Evolutionary conservation across 2,329 filamentous ascomycete genomes (phyloP).

Genomic region (Hymenoscyphus linearis): DNA sequence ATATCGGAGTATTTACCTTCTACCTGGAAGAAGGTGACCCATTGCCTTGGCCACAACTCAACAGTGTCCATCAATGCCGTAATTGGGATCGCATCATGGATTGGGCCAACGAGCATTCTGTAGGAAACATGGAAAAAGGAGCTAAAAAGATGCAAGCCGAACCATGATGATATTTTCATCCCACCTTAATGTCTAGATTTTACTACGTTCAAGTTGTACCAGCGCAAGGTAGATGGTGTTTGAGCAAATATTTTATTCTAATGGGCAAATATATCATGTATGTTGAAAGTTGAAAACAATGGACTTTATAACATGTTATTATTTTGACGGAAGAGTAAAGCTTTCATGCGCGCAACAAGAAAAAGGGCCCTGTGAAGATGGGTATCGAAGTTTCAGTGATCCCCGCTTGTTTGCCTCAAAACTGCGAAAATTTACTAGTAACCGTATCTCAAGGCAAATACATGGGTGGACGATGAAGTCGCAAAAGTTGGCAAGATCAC

Average conservation of each 20-base stretch:
- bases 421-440: too few species aligned
- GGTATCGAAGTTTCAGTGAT: too few species aligned
- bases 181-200: not conserved
- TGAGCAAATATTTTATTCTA: not conserved
- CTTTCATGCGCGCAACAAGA: too few species aligned
- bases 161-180: not conserved
- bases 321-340: too few species aligned
- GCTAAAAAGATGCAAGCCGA: constrained; percentile 13
- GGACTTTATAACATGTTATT: too few species aligned
- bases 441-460: too few species aligned
- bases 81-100: constrained; percentile 47
- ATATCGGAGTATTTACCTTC: constrained; percentile 51
- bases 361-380: too few species aligned
- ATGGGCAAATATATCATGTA: too few species aligned
- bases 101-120: constrained; percentile 49
- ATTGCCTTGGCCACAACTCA: constrained; percentile 51
- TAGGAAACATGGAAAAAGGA: constrained; percentile 33
- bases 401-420: too few species aligned
- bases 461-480: too few species aligned
- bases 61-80: constrained; percentile 47
- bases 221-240: not conserved
- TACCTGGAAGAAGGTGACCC: constrained; percentile 39
- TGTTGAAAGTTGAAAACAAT: too few species aligned
- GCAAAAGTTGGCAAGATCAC: too few species aligned
- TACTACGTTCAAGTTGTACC: not conserved